A percentile compares a stretch with the other conserved stretches of the same genome.
phyloP scores from a whole-genome alignment of 305 asterid genomes.

The Fraxinus greggii region DNA sequence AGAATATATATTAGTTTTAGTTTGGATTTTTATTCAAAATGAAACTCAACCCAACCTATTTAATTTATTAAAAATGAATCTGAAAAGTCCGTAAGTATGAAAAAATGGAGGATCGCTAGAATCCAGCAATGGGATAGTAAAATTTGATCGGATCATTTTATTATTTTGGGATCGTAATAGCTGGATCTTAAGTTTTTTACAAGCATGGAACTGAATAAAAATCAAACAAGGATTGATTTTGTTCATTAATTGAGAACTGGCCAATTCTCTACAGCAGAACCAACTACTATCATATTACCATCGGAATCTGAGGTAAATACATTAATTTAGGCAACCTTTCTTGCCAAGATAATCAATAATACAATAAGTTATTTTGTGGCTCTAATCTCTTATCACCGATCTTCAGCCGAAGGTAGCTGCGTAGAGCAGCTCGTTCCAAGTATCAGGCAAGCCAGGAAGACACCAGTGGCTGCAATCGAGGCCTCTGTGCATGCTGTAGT shows the following conservation, averaged over 20 bases:
- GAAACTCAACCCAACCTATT: too few species aligned
- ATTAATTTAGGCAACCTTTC: neutral
- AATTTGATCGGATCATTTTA: neutral
- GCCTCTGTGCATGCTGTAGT: slow-evolving; percentile 56
- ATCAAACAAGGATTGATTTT: neutral
- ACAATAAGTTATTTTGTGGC: neutral
- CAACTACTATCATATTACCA: neutral
- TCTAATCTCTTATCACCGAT: neutral
- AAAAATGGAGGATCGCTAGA: neutral
- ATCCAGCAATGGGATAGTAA: neutral
- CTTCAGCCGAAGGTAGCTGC: slow-evolving; percentile 42
- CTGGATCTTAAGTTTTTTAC: neutral
- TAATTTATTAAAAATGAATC: too few species aligned
- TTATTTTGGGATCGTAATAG: neutral
- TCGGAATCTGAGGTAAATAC: neutral
- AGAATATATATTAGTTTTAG: neutral
- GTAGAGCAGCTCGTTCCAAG: slow-evolving; percentile 79
- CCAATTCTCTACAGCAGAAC: neutral
- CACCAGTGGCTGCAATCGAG: slow-evolving; percentile 98
- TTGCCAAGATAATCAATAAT: neutral
- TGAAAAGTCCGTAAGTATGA: too few species aligned
- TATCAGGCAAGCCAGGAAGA: slow-evolving; percentile 89
- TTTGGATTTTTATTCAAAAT: too few species aligned
- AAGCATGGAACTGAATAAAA: neutral
- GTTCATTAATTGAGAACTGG: neutral